Percentiles rank a stretch among this genome's conserved stretches.
Evolutionary conservation across 176 grass and related monocot species (phyloP).

Genomic region (Avena sativa): DNA sequence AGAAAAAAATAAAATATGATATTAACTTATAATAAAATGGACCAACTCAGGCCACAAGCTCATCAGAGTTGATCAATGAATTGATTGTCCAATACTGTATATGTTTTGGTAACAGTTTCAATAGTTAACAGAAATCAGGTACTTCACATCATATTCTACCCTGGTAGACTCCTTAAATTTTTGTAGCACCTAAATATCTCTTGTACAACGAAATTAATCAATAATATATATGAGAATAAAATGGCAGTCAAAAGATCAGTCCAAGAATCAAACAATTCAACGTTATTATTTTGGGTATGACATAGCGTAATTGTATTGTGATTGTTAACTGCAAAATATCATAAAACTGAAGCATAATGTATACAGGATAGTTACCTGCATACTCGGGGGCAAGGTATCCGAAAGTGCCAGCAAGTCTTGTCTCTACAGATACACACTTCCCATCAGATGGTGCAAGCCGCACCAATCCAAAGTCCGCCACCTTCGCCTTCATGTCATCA

Average conservation of each 20-base stretch:
- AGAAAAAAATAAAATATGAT: background rate
- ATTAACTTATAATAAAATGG: slow-evolving; percentile 12
- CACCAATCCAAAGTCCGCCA: slow-evolving; percentile 94
- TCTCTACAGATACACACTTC: slow-evolving; percentile 83
- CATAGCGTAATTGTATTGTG: background rate
- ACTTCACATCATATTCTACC: too few relatives aligned
- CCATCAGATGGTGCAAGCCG: slow-evolving; percentile 87
- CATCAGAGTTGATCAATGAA: background rate
- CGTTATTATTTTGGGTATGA: background rate
- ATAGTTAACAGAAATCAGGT: background rate
- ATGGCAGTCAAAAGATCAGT: background rate
- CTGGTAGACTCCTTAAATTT: background rate
- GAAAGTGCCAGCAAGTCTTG: slow-evolving; percentile 88
- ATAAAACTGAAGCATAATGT: slow-evolving; percentile 12
- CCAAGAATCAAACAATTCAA: background rate
- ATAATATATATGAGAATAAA: background rate
- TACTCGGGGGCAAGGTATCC: slow-evolving; percentile 97
- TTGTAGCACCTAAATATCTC: slow-evolving; percentile 24
- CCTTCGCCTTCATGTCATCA: slow-evolving; percentile 99
- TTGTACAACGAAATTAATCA: background rate
- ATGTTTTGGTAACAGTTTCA: slow-evolving; percentile 1
- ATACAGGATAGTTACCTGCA: slow-evolving; percentile 72
- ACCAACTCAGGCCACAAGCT: background rate
- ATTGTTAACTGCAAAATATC: background rate
- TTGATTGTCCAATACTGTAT: background rate